phyloP scores from a whole-genome alignment of 345 rosid genomes.

The Populus alba region DNA sequence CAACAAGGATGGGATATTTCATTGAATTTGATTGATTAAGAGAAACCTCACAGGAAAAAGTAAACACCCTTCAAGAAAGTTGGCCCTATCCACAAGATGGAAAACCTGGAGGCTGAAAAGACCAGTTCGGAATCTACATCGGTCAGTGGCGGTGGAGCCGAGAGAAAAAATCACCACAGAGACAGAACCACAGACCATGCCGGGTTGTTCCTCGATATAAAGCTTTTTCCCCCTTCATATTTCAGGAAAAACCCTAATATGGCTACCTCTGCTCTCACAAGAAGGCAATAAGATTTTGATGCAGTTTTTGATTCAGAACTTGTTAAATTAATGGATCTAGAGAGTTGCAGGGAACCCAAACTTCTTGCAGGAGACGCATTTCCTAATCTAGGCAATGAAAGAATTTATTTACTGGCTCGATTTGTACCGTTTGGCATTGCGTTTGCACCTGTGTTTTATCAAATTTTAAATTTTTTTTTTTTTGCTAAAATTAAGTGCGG shows the following conservation, averaged over 20 bases:
- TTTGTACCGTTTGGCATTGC: too few relatives aligned
- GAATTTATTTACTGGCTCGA: neutral
- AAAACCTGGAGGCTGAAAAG: conserved; percentile 4
- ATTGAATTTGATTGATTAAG: conserved; percentile 2
- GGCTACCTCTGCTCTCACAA: neutral
- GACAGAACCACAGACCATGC: neutral
- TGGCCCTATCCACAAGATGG: conserved; percentile 13
- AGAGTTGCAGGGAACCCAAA: neutral
- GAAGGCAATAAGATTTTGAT: neutral
- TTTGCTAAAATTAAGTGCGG: too few relatives aligned
- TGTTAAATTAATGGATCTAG: neutral
- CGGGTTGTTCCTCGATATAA: neutral
- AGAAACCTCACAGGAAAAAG: conserved; percentile 7
- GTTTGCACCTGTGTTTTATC: too few relatives aligned
- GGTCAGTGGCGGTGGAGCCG: neutral
- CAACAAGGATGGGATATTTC: conserved; percentile 24
- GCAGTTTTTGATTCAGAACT: too few relatives aligned
- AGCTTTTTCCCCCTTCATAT: neutral
- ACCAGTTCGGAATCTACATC: conserved; percentile 5
- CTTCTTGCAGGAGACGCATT: neutral
- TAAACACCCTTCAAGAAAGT: neutral
- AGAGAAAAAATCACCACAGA: neutral
- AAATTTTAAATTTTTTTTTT: too few relatives aligned
- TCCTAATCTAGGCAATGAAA: neutral
- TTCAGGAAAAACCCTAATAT: neutral